phyloP scores from a whole-genome alignment of 192 early-diverging fungal genomes.

The Chytriomyces confervae region DNA sequence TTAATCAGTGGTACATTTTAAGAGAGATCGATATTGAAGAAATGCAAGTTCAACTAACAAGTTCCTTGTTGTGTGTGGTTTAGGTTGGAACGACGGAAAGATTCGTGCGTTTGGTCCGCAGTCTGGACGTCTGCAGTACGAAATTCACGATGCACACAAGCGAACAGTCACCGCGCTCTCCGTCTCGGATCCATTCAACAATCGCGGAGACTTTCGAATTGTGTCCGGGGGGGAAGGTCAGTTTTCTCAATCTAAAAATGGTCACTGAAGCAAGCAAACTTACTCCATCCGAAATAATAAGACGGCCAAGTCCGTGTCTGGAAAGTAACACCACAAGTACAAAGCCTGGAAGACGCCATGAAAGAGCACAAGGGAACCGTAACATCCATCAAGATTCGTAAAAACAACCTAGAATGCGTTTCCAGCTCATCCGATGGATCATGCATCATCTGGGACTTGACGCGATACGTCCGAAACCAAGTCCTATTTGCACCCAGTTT shows the following conservation, averaged over 20 bases:
- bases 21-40: neutral
- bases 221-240: slow-evolving; percentile 62
- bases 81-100: slow-evolving; percentile 68
- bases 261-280: neutral
- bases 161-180: slow-evolving; percentile 58
- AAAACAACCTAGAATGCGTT: slow-evolving; percentile 65
- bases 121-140: slow-evolving; percentile 62
- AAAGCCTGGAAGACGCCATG: slow-evolving; percentile 57
- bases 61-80: neutral
- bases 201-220: slow-evolving; percentile 56
- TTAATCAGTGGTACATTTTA: slow-evolving; percentile 45
- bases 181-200: slow-evolving; percentile 54
- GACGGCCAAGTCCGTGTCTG: slow-evolving; percentile 68
- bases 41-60: neutral
- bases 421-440: slow-evolving; percentile 60
- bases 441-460: slow-evolving; percentile 67
- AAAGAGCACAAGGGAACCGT: slow-evolving; percentile 71
- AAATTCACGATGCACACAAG: slow-evolving; percentile 66
- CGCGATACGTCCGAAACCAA: slow-evolving; percentile 67
- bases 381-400: slow-evolving; percentile 65
- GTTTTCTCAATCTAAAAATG: neutral
- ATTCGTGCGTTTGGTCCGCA: slow-evolving; percentile 69
- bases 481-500: slow-evolving; percentile 66
- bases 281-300: slow-evolving; percentile 1
- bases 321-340: slow-evolving; percentile 52